phyloP scores from a whole-genome alignment of 768 basidiomycete species.

The Wakefieldia striispora region DNA sequence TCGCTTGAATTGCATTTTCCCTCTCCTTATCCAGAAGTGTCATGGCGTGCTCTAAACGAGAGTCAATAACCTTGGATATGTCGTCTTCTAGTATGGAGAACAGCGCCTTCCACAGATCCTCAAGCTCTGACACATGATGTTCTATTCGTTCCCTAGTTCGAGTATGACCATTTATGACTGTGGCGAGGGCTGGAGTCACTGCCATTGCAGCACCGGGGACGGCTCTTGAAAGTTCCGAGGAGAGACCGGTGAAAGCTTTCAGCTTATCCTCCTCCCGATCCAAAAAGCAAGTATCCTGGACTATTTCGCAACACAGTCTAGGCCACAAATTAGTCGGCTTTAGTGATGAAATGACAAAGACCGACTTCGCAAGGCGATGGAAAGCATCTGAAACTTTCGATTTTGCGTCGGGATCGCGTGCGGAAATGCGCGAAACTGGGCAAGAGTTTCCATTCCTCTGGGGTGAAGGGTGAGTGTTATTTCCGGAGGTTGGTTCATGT shows the following conservation, averaged over 20 bases:
- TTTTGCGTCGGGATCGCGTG: conserved; percentile 4
- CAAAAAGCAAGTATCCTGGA: conserved; percentile 41
- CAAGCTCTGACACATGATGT: conserved; percentile 38
- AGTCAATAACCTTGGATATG: conserved; percentile 38
- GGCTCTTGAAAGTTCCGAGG: conserved; percentile 44
- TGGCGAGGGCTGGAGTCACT: conserved; percentile 46
- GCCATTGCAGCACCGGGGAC: conserved; percentile 41
- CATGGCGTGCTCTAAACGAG: conserved; percentile 33
- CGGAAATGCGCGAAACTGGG: background rate
- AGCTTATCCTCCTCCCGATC: conserved; percentile 47
- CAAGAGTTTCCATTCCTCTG: conserved; percentile 7
- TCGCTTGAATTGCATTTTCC: conserved; percentile 20
- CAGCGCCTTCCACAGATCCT: conserved; percentile 45
- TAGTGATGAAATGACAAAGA: conserved; percentile 7
- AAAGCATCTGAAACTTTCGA: conserved; percentile 32
- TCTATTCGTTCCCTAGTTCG: conserved; percentile 43
- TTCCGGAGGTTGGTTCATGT: conserved; percentile 6
- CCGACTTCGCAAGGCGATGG: conserved; percentile 37
- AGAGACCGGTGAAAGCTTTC: conserved; percentile 49
- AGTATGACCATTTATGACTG: conserved; percentile 41
- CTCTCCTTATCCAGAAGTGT: conserved; percentile 32
- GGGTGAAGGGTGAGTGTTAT: conserved; percentile 1
- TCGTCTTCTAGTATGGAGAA: conserved; percentile 42
- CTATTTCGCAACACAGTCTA: conserved; percentile 47
- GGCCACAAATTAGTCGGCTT: conserved; percentile 10